Evolutionary conservation across 805 yeast genomes (phyloP), one percentile per base, ranked within the genome.

Genomic region (Pichia pseudocactophila): DNA sequence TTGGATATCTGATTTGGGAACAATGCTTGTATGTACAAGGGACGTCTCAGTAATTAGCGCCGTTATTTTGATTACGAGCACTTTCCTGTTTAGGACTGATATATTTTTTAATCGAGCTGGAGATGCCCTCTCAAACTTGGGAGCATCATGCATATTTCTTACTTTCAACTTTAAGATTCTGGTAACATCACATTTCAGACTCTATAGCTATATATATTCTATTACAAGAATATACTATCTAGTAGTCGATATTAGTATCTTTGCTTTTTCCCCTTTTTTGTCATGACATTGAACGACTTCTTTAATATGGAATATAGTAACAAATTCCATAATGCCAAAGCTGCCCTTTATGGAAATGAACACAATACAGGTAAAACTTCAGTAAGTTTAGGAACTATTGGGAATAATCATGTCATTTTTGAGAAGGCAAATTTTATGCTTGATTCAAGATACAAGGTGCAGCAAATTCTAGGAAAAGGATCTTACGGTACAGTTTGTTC

Each of bases 401-500:
- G 39, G 12, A 37, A 43, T 11, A 45, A 36, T 25, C 26, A 50
- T 12, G 61, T 64, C 3, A 63, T 70, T 7, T 73, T 66, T 50
- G 77, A 75, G 30, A 66, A 72, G 40, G 73, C 75, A 3, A 71
- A 78, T 42, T 84, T 86, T 58, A 75, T 74, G 36, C 65, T 83
- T 40, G 80, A 82, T 47, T 58, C 70, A 2, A 63, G 84, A 31
- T 86, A 84, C 59, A 66, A 71, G 40, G 65, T 84, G 13, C 60
- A 69, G 20, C 66, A 69, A 31, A 66, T 80, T 2, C 66, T 87
- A 41, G 96, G 96, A 0, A 80, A 80, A 55, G 96, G 96, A 0
- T 80, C 95, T 0, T 87, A 87, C 57, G 96, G 96, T 1, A 75
- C 80, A 0, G 96, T 87, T 4, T 84, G 92, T 50, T 76, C 85